phyloP scores from a whole-genome alignment of 2,329 filamentous ascomycete species.

The Emergomyces africanus region DNA sequence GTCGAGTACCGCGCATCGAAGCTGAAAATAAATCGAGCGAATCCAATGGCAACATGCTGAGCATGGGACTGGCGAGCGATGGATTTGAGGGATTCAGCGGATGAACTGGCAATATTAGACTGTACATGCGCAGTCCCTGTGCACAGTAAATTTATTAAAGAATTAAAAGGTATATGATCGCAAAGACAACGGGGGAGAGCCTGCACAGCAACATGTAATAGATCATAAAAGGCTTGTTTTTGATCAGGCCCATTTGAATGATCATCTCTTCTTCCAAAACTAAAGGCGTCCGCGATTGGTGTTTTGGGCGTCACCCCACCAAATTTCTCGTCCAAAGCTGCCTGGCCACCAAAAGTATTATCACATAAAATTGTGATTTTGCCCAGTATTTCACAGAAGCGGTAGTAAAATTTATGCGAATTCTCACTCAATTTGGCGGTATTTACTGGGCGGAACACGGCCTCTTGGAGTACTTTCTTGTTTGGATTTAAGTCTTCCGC shows the following conservation, averaged over 20 bases:
- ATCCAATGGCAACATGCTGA: slow-evolving; percentile 91
- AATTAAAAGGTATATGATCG: slow-evolving; percentile 80
- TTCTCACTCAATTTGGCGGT: slow-evolving; percentile 55
- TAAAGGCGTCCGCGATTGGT: slow-evolving; percentile 87
- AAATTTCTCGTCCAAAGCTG: slow-evolving; percentile 90
- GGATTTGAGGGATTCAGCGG: slow-evolving; percentile 82
- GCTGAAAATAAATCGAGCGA: slow-evolving; percentile 95
- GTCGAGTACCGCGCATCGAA: slow-evolving; percentile 96
- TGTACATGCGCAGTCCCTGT: slow-evolving; percentile 96
- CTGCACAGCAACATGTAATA: slow-evolving; percentile 90
- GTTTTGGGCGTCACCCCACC: slow-evolving; percentile 79
- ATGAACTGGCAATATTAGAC: slow-evolving; percentile 79
- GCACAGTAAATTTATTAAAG: slow-evolving; percentile 85
- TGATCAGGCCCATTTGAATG: slow-evolving; percentile 61
- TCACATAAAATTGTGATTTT: slow-evolving; percentile 96
- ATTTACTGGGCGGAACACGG: slow-evolving; percentile 40
- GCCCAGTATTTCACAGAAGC: slow-evolving; percentile 88
- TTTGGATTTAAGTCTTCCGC: slow-evolving; percentile 28
- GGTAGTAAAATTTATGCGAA: slow-evolving; percentile 71
- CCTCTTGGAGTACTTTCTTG: slow-evolving; percentile 24
- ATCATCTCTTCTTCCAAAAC: slow-evolving; percentile 73
- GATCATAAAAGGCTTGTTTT: slow-evolving; percentile 88
- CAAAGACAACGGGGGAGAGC: slow-evolving; percentile 89
- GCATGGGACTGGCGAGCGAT: slow-evolving; percentile 89
- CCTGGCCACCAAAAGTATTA: slow-evolving; percentile 92